A percentile compares a stretch with the other conserved stretches of the same genome.
phyloP scores from a whole-genome alignment of 495 filamentous ascomycete genomes.

The Podospora anserina region DNA sequence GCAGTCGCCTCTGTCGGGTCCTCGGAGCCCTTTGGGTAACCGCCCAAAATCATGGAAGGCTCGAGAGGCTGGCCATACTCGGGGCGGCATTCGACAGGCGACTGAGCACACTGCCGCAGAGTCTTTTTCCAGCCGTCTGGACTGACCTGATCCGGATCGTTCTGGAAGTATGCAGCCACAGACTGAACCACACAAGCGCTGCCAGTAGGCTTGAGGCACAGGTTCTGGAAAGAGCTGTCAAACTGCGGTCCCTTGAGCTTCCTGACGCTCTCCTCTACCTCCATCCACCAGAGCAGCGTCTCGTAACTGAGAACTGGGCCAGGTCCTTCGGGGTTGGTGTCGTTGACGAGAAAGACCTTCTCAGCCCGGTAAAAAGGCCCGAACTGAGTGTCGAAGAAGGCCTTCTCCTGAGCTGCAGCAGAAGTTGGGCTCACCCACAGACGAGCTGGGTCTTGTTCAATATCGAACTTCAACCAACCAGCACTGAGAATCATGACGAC shows the following conservation, averaged over 20 bases:
- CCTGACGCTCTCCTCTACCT: constrained; percentile 72
- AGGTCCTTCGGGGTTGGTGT: constrained; percentile 58
- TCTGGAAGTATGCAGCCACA: constrained; percentile 78
- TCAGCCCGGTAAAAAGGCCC: constrained; percentile 94
- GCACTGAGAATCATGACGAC: constrained; percentile 72
- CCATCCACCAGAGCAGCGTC: constrained; percentile 90
- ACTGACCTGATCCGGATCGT: constrained; percentile 55
- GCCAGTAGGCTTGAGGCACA: constrained; percentile 92
- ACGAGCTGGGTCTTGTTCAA: constrained; percentile 86
- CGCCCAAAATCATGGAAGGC: constrained; percentile 81
- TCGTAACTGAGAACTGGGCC: constrained; percentile 83
- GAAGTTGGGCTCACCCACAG: constrained; percentile 95
- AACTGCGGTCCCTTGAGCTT: constrained; percentile 62
- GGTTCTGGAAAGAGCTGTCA: constrained; percentile 67
- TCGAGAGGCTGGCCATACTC: constrained; percentile 81
- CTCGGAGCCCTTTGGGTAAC: constrained; percentile 58
- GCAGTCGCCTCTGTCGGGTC: constrained; percentile 73
- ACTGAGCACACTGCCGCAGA: constrained; percentile 66
- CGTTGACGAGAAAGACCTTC: constrained; percentile 91
- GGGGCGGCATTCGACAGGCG: constrained; percentile 80
- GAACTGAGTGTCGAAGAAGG: constrained; percentile 91
- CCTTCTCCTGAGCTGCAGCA: constrained; percentile 85
- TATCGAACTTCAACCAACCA: constrained; percentile 79
- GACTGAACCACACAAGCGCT: constrained; percentile 91
- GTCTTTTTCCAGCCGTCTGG: constrained; percentile 64